Evolutionary conservation across 345 rosid species (phyloP).

Genomic region (Aquilaria sinensis): DNA sequence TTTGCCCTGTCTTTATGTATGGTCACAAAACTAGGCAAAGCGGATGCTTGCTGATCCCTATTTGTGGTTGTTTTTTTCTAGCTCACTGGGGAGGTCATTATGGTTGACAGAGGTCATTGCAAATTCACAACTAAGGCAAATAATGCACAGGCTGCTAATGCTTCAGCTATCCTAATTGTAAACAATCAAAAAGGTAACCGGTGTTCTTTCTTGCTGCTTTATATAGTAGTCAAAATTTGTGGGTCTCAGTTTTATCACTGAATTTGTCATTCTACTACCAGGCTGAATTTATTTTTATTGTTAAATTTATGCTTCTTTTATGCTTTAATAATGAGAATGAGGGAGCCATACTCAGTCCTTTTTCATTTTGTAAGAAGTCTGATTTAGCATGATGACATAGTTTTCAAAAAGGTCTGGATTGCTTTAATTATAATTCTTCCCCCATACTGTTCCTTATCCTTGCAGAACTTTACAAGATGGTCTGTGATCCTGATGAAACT

Average conservation of each 20-base stretch:
- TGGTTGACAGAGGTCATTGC: slow-evolving; percentile 94
- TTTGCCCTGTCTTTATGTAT: not conserved
- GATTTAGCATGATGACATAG: not conserved
- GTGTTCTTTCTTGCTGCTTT: slow-evolving; percentile 8
- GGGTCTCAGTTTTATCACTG: not conserved
- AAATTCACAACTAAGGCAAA: slow-evolving; percentile 85
- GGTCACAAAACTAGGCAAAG: not conserved
- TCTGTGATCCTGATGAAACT: slow-evolving; percentile 95
- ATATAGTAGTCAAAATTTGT: slow-evolving; percentile 2
- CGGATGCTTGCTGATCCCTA: slow-evolving; percentile 3
- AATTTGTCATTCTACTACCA: not conserved
- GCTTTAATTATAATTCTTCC: not conserved
- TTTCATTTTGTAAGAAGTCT: not conserved
- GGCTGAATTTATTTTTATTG: too few species aligned
- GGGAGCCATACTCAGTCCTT: too few species aligned
- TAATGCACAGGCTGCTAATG: slow-evolving; percentile 83
- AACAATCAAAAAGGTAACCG: slow-evolving; percentile 81
- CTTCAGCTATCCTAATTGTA: slow-evolving; percentile 85
- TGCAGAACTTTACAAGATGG: slow-evolving; percentile 98
- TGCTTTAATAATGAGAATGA: too few species aligned
- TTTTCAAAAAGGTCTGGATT: slow-evolving; percentile 3
- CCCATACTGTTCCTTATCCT: not conserved
- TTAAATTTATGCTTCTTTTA: too few species aligned
- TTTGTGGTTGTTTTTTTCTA: slow-evolving; percentile 26
- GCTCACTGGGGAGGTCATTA: slow-evolving; percentile 71